Evolutionary conservation across 1,284 basidiomycete genomes (phyloP).

Genomic region (Volvariella volvacea): DNA sequence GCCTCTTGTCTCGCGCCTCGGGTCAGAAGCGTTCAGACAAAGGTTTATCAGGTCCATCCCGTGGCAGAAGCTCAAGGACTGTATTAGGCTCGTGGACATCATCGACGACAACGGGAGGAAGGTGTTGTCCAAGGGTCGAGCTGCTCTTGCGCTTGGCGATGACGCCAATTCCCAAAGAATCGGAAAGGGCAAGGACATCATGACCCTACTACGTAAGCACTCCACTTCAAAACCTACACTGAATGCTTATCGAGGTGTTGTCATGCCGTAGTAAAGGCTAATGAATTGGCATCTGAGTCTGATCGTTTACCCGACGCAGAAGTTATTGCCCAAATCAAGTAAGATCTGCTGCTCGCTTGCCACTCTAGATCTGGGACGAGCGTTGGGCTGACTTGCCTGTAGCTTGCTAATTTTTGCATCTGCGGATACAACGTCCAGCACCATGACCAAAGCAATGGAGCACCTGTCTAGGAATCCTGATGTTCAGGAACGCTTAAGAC

Average conservation of each 20-base stretch:
- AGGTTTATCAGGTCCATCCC: neutral
- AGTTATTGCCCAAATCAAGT: slow-evolving; percentile 19
- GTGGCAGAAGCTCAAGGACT: neutral
- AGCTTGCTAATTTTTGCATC: slow-evolving; percentile 38
- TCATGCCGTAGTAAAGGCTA: slow-evolving; percentile 22
- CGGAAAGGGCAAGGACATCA: slow-evolving; percentile 35
- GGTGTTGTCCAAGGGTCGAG: slow-evolving; percentile 10
- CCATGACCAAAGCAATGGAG: slow-evolving; percentile 29
- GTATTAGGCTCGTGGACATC: neutral
- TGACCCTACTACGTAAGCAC: slow-evolving; percentile 38
- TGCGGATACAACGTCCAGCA: slow-evolving; percentile 37
- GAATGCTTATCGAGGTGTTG: neutral
- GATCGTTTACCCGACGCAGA: slow-evolving; percentile 24
- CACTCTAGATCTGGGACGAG: no score
- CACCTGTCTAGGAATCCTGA: slow-evolving; percentile 28
- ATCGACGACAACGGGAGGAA: neutral
- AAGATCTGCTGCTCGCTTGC: no score
- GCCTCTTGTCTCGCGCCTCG: neutral
- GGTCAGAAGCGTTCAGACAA: neutral
- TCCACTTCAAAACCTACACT: neutral
- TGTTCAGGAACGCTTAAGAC: slow-evolving; percentile 29
- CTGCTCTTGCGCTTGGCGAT: slow-evolving; percentile 19
- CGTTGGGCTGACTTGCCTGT: slow-evolving; percentile 20
- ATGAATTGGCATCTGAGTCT: slow-evolving; percentile 21
- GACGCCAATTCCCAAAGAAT: slow-evolving; percentile 22